Base-by-base conservation (phyloP, 2,329 filamentous ascomycete species). In the Xenoacremonium recifei region DNA sequence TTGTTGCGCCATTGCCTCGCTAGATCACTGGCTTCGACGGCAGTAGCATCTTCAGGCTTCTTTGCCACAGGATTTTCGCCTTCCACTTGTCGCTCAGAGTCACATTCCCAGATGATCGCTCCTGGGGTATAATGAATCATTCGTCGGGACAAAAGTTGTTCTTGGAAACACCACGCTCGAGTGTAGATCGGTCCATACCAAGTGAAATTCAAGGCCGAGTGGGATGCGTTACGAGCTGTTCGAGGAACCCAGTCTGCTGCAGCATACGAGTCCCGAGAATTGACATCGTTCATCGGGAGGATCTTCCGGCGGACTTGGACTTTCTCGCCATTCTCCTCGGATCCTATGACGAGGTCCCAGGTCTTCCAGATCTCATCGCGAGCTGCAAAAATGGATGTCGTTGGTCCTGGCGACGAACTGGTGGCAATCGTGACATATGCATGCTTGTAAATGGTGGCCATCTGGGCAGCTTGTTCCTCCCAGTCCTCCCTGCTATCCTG, bases 131-230 rank as follows among this genome's bases (percentile, higher is more conserved):
- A 42, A 21, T 42, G 34, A 15, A 42, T 37, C 25, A 42, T 15
- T 16, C 39, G 21, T 6, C 18, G 23, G 3, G 39, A 37, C 12
- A 42, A 20, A 6, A 42, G 27, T 13, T 37, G 34, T 31, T 42
- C 39, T 16, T 42, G 34, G 20, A 42, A 42, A 27, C 39, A 42
- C 39, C 39, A 42, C 3, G 39, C 39, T 4, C 34, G 39, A 5
- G 34, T 27, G 21, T 42, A 42, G 9, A 42, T 25, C 13, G 27
- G 39, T 15, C 39, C 34, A 17, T 42, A 33, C 39, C 34, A 37
- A 2, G 6, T 11, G 17, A 33, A 42, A 15, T 42, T 42, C 7
- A 37, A 23, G 5, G 34, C 15, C 3, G 34, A 33, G 4, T 12
- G 34, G 11, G 39, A 37, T 15, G 25, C 17, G n/a, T 10, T 7